A percentile compares a stretch with the other conserved stretches of the same genome.
These are phyloP conservation scores for Alloascoidea hylecoeti DNA, from an alignment of 805 yeast genomes.

Conservation along the genomic window DNA sequence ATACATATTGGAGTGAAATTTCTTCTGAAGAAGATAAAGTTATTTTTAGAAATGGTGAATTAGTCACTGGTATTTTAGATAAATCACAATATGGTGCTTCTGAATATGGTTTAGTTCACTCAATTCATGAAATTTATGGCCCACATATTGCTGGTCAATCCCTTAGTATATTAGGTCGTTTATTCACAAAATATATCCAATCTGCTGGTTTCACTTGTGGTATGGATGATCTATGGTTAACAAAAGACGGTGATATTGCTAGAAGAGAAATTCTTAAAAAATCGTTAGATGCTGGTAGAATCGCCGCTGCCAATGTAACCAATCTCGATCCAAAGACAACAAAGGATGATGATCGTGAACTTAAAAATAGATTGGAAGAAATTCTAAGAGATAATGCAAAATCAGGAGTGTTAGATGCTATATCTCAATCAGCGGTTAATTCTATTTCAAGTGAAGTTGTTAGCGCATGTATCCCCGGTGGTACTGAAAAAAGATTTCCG, in stretches of 20 bases:
- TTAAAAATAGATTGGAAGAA: constrained; percentile 82
- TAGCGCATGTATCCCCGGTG: constrained; percentile 86
- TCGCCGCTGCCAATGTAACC: constrained; percentile 91
- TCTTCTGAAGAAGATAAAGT: constrained; percentile 80
- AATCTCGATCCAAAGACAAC: constrained; percentile 43
- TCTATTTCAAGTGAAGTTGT: constrained; percentile 91
- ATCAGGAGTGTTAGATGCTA: constrained; percentile 88
- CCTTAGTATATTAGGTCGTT: constrained; percentile 82
- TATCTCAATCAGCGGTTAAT: constrained; percentile 86
- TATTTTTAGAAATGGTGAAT: constrained; percentile 72
- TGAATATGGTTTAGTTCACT: constrained; percentile 91
- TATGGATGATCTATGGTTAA: constrained; percentile 95
- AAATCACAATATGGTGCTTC: constrained; percentile 98
- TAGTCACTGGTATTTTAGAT: constrained; percentile 86
- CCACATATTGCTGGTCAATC: constrained; percentile 81
- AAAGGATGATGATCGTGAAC: constrained; percentile 51
- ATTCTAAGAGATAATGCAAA: constrained; percentile 88
- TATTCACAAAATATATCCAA: constrained; percentile 89
- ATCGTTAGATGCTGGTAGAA: constrained; percentile 72
- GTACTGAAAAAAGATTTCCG: constrained; percentile 93
- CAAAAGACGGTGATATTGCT: constrained; percentile 83
- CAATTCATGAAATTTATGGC: constrained; percentile 93
- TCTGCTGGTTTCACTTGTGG: constrained; percentile 96
- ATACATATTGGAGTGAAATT: constrained; percentile 90
- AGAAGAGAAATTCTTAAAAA: constrained; percentile 70